Conservation (phyloP, 2,329 filamentous ascomycete genomes). For the Madurella mycetomatis region DNA sequence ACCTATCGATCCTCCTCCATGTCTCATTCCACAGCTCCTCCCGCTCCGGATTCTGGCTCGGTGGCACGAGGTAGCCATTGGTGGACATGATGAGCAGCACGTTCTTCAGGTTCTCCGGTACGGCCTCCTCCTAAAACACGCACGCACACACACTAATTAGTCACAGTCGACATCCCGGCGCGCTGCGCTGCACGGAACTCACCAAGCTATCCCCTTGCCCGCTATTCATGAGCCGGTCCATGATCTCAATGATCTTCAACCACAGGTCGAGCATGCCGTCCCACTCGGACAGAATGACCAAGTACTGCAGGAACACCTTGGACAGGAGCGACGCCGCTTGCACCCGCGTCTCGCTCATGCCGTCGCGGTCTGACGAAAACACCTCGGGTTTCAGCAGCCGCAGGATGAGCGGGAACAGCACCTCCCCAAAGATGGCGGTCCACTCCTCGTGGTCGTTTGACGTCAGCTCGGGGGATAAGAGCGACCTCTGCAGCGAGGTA, state of each 20-base stretch:
- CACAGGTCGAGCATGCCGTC: conserved; percentile 88
- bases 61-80: conserved; percentile 76
- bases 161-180: neutral
- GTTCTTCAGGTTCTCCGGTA: conserved; percentile 93
- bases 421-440: conserved; percentile 91
- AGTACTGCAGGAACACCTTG: conserved; percentile 92
- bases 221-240: conserved; percentile 94
- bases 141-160: neutral
- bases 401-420: conserved; percentile 86
- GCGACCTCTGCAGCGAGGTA: conserved; percentile 74
- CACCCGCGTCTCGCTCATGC: conserved; percentile 93
- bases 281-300: conserved; percentile 78
- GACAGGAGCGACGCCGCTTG: conserved; percentile 87
- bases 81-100: conserved; percentile 92
- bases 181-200: conserved; percentile 35
- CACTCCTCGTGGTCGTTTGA: conserved; percentile 84
- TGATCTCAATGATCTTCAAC: conserved; percentile 86
- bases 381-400: conserved; percentile 90
- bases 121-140: conserved; percentile 72
- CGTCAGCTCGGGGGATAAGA: conserved; percentile 79
- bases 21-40: conserved; percentile 58
- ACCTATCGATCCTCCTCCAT: conserved; percentile 62
- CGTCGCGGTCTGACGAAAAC: conserved; percentile 81
- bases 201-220: conserved; percentile 86
- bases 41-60: conserved; percentile 51